Evolutionary conservation across 73 alveolate species (phyloP).

Genomic region (Paramecium sonneborni): DNA sequence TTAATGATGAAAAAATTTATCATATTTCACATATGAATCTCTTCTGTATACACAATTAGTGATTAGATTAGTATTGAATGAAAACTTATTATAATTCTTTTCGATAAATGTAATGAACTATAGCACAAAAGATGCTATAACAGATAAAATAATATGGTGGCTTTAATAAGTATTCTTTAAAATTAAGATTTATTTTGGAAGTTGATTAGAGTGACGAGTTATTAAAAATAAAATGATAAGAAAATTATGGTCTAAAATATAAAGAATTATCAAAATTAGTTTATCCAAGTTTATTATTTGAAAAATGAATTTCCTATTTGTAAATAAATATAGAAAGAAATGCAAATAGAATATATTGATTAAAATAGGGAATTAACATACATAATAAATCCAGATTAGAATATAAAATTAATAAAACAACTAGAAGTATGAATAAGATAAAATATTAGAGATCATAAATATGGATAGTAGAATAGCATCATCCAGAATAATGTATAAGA

Average conservation of each 20-base stretch:
- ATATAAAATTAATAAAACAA: background rate
- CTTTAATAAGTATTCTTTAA: background rate
- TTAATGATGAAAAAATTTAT: background rate
- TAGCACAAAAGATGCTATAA: background rate
- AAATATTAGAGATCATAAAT: background rate
- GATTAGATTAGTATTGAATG: background rate
- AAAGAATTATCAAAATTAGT: background rate
- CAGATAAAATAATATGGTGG: background rate
- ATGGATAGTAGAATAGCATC: slow-evolving; percentile 9
- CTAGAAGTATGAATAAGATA: background rate
- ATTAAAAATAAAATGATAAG: background rate
- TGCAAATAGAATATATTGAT: background rate
- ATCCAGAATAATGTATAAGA: background rate
- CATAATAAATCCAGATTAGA: background rate
- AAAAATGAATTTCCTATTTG: background rate
- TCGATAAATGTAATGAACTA: background rate
- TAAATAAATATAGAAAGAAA: background rate
- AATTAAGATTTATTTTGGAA: background rate
- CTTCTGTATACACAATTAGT: background rate
- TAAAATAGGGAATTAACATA: background rate
- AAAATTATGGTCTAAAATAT: background rate
- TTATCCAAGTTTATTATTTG: background rate
- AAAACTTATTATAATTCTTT: background rate
- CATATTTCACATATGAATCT: background rate
- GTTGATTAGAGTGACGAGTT: background rate